A percentile compares a stretch with the other conserved stretches of the same genome.
These are phyloP conservation scores for Chenopodium album DNA, from an alignment of 148 eudicot genomes.

Conservation along the genomic window DNA sequence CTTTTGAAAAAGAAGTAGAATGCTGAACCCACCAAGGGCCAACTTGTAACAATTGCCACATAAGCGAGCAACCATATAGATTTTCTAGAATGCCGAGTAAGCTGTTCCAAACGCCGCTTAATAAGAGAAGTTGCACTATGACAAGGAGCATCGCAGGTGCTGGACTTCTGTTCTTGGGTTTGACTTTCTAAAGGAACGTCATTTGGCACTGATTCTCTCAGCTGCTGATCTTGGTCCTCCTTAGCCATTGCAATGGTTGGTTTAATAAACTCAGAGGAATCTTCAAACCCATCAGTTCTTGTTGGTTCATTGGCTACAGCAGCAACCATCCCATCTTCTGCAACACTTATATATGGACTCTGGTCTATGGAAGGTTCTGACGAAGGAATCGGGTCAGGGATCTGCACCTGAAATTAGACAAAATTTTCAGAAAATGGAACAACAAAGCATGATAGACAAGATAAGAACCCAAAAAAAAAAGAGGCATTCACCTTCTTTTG, in stretches of 20 bases:
- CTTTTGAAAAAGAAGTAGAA: constrained; percentile 49
- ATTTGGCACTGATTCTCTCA: constrained; percentile 21
- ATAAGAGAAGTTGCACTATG: constrained; percentile 28
- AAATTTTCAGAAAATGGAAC: background rate
- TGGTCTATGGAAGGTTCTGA: constrained; percentile 60
- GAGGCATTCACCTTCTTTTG: constrained; percentile 51
- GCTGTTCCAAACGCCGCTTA: constrained; percentile 50
- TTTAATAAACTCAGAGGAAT: constrained; percentile 31
- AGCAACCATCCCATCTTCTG: constrained; percentile 68
- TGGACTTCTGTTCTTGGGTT: constrained; percentile 27
- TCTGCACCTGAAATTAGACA: constrained; percentile 29
- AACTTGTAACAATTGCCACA: constrained; percentile 56
- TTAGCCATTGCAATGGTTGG: constrained; percentile 22
- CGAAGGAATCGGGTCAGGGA: constrained; percentile 29
- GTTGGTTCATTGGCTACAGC: constrained; percentile 49
- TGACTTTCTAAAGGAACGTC: constrained; percentile 10
- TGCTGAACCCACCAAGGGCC: constrained; percentile 64
- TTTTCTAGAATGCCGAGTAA: constrained; percentile 53
- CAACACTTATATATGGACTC: constrained; percentile 64
- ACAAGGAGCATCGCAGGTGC: constrained; percentile 19
- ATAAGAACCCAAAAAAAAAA: constrained; percentile 1
- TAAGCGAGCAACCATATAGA: constrained; percentile 78
- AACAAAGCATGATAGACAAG: background rate
- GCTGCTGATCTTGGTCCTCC: constrained; percentile 25
- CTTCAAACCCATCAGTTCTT: constrained; percentile 32